These are phyloP conservation scores for Podospora anserina DNA, from an alignment of 495 filamentous ascomycete genomes.

Conservation along the genomic window DNA sequence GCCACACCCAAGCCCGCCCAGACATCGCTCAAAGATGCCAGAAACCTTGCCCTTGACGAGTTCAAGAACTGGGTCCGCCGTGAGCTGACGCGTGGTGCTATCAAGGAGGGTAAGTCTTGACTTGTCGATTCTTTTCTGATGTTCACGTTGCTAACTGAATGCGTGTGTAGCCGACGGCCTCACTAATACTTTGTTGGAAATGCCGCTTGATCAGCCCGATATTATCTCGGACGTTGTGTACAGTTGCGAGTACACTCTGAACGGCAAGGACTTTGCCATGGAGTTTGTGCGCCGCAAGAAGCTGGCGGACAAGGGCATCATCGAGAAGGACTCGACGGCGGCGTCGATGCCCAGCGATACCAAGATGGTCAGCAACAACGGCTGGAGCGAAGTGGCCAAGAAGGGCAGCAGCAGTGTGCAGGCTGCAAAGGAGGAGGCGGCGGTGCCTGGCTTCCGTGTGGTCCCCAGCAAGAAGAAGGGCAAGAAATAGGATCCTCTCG, in stretches of 20 bases:
- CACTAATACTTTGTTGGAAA: slow-evolving; percentile 20
- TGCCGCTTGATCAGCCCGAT: slow-evolving; percentile 65
- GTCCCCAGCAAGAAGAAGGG: slow-evolving; percentile 93
- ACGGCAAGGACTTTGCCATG: slow-evolving; percentile 87
- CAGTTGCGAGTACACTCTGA: slow-evolving; percentile 75
- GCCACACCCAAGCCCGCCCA: slow-evolving; percentile 34
- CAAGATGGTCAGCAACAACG: slow-evolving; percentile 55
- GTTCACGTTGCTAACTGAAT: slow-evolving; percentile 32
- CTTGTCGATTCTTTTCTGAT: slow-evolving; percentile 4
- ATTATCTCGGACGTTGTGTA: slow-evolving; percentile 91
- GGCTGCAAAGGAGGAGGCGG: slow-evolving; percentile 45
- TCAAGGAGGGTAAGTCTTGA: slow-evolving; percentile 40
- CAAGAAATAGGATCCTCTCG: slow-evolving; percentile 38
- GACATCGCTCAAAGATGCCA: slow-evolving; percentile 47
- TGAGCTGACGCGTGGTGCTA: slow-evolving; percentile 58
- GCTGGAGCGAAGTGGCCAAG: slow-evolving; percentile 98
- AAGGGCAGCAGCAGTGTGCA: slow-evolving; percentile 52
- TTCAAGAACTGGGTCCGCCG: slow-evolving; percentile 88
- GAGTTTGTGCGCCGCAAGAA: slow-evolving; percentile 91
- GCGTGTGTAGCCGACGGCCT: slow-evolving; percentile 26
- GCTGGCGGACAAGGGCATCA: slow-evolving; percentile 83
- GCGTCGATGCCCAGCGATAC: slow-evolving; percentile 40
- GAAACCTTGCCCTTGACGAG: slow-evolving; percentile 66
- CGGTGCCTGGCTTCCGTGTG: slow-evolving; percentile 72
- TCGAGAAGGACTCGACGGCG: slow-evolving; percentile 55